phyloP scores from a whole-genome alignment of 2,329 filamentous ascomycete species.

The Endoconidiophora polonica region DNA sequence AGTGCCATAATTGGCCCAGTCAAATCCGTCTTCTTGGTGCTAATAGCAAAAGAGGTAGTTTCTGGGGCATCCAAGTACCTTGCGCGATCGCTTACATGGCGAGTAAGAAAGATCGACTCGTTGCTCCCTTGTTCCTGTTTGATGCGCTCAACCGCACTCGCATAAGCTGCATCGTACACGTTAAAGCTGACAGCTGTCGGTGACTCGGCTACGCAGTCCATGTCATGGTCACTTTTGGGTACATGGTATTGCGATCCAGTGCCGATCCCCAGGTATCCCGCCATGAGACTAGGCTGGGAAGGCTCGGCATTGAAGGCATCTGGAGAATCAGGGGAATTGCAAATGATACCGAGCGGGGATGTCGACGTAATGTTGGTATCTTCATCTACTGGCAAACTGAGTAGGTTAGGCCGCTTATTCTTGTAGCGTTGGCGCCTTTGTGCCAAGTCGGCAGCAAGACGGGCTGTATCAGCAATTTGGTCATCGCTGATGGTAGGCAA shows the following conservation, averaged over 20 bases:
- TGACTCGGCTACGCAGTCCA: conserved; percentile 40
- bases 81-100: no score
- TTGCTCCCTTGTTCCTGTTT: no score
- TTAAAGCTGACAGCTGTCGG: conserved; percentile 72
- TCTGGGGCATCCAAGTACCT: no score
- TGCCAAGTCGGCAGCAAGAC: conserved; percentile 6
- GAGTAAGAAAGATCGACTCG: no score
- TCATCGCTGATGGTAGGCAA: conserved; percentile 9
- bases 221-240: conserved; percentile 29
- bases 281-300: conserved; percentile 17
- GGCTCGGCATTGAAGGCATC: no score
- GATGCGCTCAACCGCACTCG: no score
- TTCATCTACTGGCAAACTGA: conserved; percentile 19
- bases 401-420: conserved; percentile 5
- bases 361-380: conserved; percentile 13
- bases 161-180: conserved; percentile 48
- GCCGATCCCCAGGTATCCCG: conserved; percentile 62
- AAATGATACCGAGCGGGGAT: no score
- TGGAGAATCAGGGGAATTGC: no score
- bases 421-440: conserved; percentile 4
- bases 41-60: no score
- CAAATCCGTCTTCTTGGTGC: neutral
- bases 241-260: conserved; percentile 27
- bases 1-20: conserved; percentile 1
- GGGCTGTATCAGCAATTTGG: conserved; percentile 7